Percentiles rank a stretch among this genome's conserved stretches.
Evolutionary conservation across 495 filamentous ascomycete species (phyloP).

Genomic region (Penicillium dipodomyicola): DNA sequence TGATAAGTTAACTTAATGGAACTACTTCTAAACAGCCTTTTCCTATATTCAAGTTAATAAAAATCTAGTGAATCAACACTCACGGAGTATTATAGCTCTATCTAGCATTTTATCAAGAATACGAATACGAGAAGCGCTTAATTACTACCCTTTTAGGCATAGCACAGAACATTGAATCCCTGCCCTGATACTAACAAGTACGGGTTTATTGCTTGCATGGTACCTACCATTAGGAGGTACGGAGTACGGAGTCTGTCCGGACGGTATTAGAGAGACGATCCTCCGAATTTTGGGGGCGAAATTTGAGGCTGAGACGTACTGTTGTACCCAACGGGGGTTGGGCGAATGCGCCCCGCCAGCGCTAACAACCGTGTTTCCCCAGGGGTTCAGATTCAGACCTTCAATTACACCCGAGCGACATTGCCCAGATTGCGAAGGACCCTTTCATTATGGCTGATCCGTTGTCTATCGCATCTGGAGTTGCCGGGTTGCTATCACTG

Average conservation of each 20-base stretch:
- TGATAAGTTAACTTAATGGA: not conserved
- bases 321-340: not conserved
- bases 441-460: slow-evolving; percentile 26
- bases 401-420: not conserved
- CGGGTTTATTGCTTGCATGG: no score
- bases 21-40: not conserved
- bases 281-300: not conserved
- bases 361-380: not conserved
- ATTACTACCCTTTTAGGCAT: not conserved
- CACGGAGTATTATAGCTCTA: not conserved
- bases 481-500: slow-evolving; percentile 30
- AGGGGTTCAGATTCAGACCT: not conserved
- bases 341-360: not conserved
- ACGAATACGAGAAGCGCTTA: not conserved
- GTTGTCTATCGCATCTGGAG: slow-evolving; percentile 29
- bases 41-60: not conserved
- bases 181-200: no score
- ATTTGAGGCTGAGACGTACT: not conserved
- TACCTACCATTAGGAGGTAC: no score
- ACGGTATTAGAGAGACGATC: not conserved
- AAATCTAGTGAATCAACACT: not conserved
- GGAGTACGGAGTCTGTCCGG: no score
- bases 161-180: no score
- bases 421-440: not conserved
- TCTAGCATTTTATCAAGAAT: not conserved